A percentile compares a stretch with the other conserved stretches of the same genome.
Conservation (phyloP, 768 basidiomycete species). For the Leccinum longicurvipes region DNA sequence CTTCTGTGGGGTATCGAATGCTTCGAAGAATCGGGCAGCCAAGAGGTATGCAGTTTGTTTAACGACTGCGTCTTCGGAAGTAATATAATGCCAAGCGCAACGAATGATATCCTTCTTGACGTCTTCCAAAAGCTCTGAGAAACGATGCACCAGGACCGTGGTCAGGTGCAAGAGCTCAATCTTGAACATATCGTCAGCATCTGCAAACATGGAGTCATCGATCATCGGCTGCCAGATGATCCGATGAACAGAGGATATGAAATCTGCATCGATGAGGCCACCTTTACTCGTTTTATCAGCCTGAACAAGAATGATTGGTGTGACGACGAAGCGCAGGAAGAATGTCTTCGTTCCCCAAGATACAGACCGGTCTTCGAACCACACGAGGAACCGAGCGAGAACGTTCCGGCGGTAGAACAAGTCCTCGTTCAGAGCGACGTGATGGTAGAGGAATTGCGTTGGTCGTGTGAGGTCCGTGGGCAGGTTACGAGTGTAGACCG, state of each 20-base stretch:
- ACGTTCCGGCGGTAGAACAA: slow-evolving; percentile 75
- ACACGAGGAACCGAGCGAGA: slow-evolving; percentile 77
- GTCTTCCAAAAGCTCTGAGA: slow-evolving; percentile 73
- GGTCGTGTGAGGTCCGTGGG: slow-evolving; percentile 78
- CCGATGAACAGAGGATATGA: slow-evolving; percentile 65
- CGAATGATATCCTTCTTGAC: slow-evolving; percentile 90
- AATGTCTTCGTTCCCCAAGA: slow-evolving; percentile 75
- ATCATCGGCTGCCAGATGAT: slow-evolving; percentile 82
- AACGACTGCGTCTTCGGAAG: slow-evolving; percentile 82
- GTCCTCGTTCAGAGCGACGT: slow-evolving; percentile 74
- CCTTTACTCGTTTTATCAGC: slow-evolving; percentile 55
- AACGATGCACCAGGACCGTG: slow-evolving; percentile 82
- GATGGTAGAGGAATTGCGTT: slow-evolving; percentile 81
- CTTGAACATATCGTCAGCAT: slow-evolving; percentile 79
- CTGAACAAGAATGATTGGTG: slow-evolving; percentile 80
- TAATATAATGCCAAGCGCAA: slow-evolving; percentile 87
- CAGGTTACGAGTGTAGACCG: slow-evolving; percentile 73
- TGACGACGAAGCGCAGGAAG: slow-evolving; percentile 80
- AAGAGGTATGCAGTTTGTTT: slow-evolving; percentile 91
- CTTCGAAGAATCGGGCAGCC: slow-evolving; percentile 87
- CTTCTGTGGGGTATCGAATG: slow-evolving; percentile 85
- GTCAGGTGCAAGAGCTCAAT: slow-evolving; percentile 91
- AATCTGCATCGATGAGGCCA: slow-evolving; percentile 67
- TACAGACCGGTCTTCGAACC: slow-evolving; percentile 67
- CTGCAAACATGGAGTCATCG: slow-evolving; percentile 47